Evolutionary conservation across 345 rosid species (phyloP).

Genomic region (Passiflora organensis): DNA sequence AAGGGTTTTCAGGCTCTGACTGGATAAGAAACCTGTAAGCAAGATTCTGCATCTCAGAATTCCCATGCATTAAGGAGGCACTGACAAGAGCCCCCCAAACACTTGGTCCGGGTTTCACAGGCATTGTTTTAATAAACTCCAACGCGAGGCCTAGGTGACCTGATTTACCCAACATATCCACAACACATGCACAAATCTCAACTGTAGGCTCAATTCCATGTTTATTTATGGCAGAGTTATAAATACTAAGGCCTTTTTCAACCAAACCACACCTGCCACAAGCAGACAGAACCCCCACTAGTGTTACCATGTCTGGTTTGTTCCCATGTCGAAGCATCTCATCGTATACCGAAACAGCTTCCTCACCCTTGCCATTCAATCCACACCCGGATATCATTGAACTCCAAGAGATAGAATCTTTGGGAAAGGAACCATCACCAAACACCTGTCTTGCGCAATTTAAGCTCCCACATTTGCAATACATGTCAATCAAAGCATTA

Average conservation of each 20-base stretch:
- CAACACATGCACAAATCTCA: conserved; percentile 66
- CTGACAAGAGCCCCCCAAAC: conserved; percentile 67
- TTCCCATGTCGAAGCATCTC: conserved; percentile 44
- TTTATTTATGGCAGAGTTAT: conserved; percentile 27
- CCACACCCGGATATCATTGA: conserved; percentile 66
- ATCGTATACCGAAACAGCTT: conserved; percentile 44
- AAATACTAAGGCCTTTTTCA: conserved; percentile 44
- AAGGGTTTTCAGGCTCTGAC: conserved; percentile 60
- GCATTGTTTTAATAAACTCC: conserved; percentile 49
- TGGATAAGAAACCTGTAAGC: conserved; percentile 48
- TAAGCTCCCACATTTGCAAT: conserved; percentile 59
- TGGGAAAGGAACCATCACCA: conserved; percentile 25
- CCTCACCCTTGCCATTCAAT: conserved; percentile 60
- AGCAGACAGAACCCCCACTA: conserved; percentile 61
- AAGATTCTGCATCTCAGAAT: conserved; percentile 49
- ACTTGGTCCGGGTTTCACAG: conserved; percentile 52
- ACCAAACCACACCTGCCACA: conserved; percentile 53
- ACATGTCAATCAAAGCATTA: conserved; percentile 63
- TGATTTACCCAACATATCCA: conserved; percentile 54
- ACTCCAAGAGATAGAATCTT: conserved; percentile 67
- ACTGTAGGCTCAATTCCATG: conserved; percentile 43
- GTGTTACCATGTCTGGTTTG: conserved; percentile 48
- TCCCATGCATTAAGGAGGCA: conserved; percentile 59
- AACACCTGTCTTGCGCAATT: conserved; percentile 47
- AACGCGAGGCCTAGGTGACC: conserved; percentile 51